A percentile compares a stretch with the other conserved stretches of the same genome.
Evolutionary conservation across 331 rosid species (phyloP).

Genomic region (Rosa hybrid): DNA sequence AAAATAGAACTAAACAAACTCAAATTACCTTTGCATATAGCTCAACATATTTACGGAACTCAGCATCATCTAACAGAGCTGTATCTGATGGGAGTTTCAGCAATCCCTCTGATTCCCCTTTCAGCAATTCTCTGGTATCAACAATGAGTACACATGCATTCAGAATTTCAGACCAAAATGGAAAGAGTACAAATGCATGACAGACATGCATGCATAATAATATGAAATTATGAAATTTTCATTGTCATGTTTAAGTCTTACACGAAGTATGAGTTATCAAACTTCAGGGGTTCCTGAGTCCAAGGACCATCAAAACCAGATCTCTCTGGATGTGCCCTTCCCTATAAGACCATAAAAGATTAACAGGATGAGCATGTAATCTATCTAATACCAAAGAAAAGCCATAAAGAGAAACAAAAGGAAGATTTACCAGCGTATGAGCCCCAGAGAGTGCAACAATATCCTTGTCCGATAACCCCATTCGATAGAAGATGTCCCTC

Average conservation of each 20-base stretch:
- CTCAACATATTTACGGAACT: slow-evolving; percentile 62
- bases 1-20: slow-evolving; percentile 17
- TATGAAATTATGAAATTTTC: neutral
- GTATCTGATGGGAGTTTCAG: slow-evolving; percentile 78
- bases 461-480: slow-evolving; percentile 86
- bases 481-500: slow-evolving; percentile 71
- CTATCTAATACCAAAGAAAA: slow-evolving; percentile 5
- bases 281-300: slow-evolving; percentile 85
- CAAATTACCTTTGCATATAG: slow-evolving; percentile 74
- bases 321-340: too few relatives aligned
- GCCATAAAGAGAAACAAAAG: slow-evolving; percentile 19
- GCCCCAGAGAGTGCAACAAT: slow-evolving; percentile 92
- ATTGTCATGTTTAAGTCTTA: slow-evolving; percentile 40
- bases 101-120: slow-evolving; percentile 53
- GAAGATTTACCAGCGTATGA: slow-evolving; percentile 46
- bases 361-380: slow-evolving; percentile 15
- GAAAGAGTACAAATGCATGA: slow-evolving; percentile 17
- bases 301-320: slow-evolving; percentile 91
- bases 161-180: neutral
- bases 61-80: slow-evolving; percentile 75
- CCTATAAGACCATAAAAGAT: slow-evolving; percentile 16
- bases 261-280: slow-evolving; percentile 87
- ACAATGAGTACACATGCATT: slow-evolving; percentile 18
- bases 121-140: slow-evolving; percentile 68
- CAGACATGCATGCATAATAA: neutral